A percentile compares a stretch with the other conserved stretches of the same genome.
Evolutionary conservation across 2,329 filamentous ascomycete species (phyloP).

Genomic region (Trichophyton equinum): DNA sequence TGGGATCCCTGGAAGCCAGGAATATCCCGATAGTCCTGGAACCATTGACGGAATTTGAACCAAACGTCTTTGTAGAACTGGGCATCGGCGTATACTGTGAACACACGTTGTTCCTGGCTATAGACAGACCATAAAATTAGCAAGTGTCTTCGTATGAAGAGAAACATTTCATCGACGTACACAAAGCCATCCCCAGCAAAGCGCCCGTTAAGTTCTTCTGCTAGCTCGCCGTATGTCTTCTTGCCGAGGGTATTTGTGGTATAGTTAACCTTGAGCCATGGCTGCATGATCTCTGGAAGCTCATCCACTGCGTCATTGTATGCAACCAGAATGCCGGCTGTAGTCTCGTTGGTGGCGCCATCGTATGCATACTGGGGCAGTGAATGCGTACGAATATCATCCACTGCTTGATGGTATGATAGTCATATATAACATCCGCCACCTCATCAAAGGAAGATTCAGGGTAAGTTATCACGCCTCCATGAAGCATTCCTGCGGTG

Average conservation of each 20-base stretch:
- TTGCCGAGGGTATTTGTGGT: not conserved
- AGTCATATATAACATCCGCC: slow-evolving; percentile 5
- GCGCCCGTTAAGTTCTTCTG: no score
- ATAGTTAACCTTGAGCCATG: slow-evolving; percentile 2
- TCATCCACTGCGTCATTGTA: slow-evolving; percentile 5
- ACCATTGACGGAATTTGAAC: slow-evolving; percentile 5
- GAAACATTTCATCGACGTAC: not conserved
- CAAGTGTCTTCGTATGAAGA: not conserved
- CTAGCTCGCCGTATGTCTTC: no score
- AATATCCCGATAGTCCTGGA: not conserved
- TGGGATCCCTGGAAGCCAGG: slow-evolving; percentile 4
- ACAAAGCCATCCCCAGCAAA: not conserved
- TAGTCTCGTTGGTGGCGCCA: slow-evolving; percentile 1
- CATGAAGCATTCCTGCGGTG: no score
- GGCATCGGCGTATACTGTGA: slow-evolving; percentile 7
- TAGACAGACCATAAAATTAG: no score
- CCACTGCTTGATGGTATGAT: slow-evolving; percentile 7
- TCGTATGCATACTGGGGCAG: slow-evolving; percentile 5
- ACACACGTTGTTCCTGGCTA: slow-evolving; percentile 4
- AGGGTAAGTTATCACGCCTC: not conserved
- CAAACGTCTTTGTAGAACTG: slow-evolving; percentile 7
- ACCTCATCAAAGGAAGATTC: slow-evolving; percentile 4
- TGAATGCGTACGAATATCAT: slow-evolving; percentile 1
- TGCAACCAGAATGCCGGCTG: not conserved
- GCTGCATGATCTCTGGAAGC: slow-evolving; percentile 5